A percentile compares a stretch with the other conserved stretches of the same genome.
These are phyloP conservation scores for Colletotrichum lentis DNA, from an alignment of 2,329 filamentous ascomycete genomes.

Conservation along the genomic window DNA sequence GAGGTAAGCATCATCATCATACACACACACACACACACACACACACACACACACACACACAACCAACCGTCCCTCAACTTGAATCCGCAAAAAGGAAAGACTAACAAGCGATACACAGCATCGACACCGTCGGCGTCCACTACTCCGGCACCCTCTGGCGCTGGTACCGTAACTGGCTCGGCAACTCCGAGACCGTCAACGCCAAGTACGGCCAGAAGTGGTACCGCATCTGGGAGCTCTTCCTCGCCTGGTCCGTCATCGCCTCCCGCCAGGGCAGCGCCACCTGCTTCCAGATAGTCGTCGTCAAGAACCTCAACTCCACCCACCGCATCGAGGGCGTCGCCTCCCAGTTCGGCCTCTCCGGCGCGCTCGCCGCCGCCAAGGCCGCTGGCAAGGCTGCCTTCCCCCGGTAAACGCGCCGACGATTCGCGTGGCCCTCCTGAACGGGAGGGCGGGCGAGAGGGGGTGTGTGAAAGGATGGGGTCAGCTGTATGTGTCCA, in stretches of 20 bases:
- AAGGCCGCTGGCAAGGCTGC: constrained; percentile 42
- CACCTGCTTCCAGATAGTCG: constrained; percentile 85
- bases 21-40: too few species aligned
- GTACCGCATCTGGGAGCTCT: constrained; percentile 96
- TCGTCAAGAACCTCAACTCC: constrained; percentile 91
- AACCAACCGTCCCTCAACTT: background rate
- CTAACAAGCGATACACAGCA: constrained; percentile 44
- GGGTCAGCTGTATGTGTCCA: constrained; percentile 7
- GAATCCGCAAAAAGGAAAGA: background rate
- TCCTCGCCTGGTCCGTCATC: constrained; percentile 87
- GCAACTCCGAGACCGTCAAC: constrained; percentile 88
- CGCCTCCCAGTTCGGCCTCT: constrained; percentile 71
- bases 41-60: too few species aligned
- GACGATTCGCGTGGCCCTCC: too few species aligned
- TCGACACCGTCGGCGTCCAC: constrained; percentile 95
- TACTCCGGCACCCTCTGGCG: constrained; percentile 97
- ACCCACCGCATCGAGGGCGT: constrained; percentile 83
- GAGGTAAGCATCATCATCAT: constrained; percentile 49
- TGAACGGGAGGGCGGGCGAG: too few species aligned
- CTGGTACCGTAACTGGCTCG: constrained; percentile 99
- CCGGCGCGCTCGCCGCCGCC: constrained; percentile 61
- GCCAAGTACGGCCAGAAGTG: constrained; percentile 95
- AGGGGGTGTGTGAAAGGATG: background rate
- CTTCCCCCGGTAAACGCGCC: constrained; percentile 11
- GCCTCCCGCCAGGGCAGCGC: constrained; percentile 83